Evolutionary conservation across 345 rosid genomes (phyloP).

Genomic region (Salix dunnii): DNA sequence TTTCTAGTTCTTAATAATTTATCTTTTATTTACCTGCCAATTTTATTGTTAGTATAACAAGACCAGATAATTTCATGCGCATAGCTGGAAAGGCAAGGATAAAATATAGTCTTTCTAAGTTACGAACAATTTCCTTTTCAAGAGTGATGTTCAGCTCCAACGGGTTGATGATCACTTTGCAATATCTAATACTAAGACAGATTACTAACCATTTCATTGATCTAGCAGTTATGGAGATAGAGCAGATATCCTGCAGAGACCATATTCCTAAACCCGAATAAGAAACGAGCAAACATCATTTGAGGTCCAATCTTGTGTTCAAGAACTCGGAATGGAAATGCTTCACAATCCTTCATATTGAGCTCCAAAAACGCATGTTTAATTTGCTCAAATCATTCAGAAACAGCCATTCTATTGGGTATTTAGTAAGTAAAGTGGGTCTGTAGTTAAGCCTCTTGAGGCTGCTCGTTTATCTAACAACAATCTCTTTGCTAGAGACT

Average conservation of each 20-base stretch:
- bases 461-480: neutral
- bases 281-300: neutral
- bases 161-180: neutral
- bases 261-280: neutral
- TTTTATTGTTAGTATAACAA: no score
- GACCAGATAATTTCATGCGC: no score
- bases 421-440: neutral
- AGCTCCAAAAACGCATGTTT: neutral
- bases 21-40: no score
- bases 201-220: neutral
- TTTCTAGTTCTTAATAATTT: neutral
- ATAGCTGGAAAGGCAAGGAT: no score
- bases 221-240: neutral
- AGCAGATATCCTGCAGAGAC: neutral
- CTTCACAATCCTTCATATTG: neutral
- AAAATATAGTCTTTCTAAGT: no score
- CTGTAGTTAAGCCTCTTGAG: neutral
- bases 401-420: neutral
- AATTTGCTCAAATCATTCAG: neutral
- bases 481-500: conserved; percentile 34
- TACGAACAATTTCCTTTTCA: neutral
- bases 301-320: neutral
- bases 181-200: neutral
- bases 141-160: neutral
- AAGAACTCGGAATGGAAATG: neutral